Base-by-base conservation (phyloP, 176 grass and related monocot genomes). In the Juncus inflexus region DNA sequence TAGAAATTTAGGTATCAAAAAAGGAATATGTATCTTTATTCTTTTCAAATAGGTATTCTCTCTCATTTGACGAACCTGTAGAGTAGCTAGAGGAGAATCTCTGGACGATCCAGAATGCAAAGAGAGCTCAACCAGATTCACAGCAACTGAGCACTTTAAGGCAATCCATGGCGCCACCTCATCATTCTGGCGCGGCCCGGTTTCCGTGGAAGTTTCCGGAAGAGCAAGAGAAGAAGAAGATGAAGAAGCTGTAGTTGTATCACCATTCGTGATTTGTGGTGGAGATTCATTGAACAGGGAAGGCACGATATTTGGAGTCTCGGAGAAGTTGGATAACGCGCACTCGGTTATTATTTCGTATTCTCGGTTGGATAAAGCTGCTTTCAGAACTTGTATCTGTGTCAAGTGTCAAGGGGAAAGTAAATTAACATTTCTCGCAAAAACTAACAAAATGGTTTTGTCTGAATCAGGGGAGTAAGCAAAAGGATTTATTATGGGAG, bases 331-430 rank as follows among this genome's bases (percentile, higher is more conserved):
- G 52, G 92, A 91, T 56, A 75, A 52, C 6, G 87, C 84, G 76
- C 92, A 97, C 76, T 91, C 92, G 51, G 82, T 86, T 71, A 86
- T 91, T 73, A 97, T 83, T 76, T 91, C 85, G 52, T 97, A 97
- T 77, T 97, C 92, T 60, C 82, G 73, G 69, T 91, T 91, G 67
- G 92, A 97, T 70, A 97, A 55, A 40, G 82, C 70, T 77, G 87
- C 87, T 91, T 97, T 97, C 65, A 96, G 57, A 81, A 89, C 74
- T 72, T 97, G 84, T 60, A 97, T 79, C 92, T 97, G 53, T 40
- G 16, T 40, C 4, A 47, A 47, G 9, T 47, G 43, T 9, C 19
- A 28, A 28, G 19, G 19, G 19, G 19, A 28, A 28, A 28, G 19
- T 1, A 28, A 28, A 28, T 28, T 28, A 28, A 28, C 19, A 28